Conservation (phyloP, 2,329 filamentous ascomycete species). For the Leptodontidium sp. region DNA sequence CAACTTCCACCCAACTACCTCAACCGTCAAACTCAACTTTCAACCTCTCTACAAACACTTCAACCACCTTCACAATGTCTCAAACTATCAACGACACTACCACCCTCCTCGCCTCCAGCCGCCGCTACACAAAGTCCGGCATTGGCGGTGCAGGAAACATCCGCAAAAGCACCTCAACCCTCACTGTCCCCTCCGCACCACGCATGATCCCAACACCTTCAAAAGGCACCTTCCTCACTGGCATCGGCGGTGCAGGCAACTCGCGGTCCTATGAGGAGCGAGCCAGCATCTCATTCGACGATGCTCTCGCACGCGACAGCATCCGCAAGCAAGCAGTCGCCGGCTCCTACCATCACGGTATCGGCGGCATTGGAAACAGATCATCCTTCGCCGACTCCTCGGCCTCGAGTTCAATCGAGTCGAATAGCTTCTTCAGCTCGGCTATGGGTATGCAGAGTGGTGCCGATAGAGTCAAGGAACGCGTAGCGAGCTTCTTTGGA, state of each 20-base stretch:
- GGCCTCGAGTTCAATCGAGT: constrained; percentile 15
- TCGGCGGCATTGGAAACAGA: constrained; percentile 42
- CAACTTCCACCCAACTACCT: background rate
- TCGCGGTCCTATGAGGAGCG: constrained; percentile 23
- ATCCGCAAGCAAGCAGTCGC: constrained; percentile 11
- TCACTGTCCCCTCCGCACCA: background rate
- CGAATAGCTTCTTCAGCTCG: constrained; percentile 11
- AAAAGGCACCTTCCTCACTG: constrained; percentile 25
- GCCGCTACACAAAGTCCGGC: constrained; percentile 27
- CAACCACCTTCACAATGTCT: constrained; percentile 21
- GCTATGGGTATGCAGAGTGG: constrained; percentile 16
- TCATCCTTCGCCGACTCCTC: constrained; percentile 7
- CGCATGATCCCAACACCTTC: constrained; percentile 4
- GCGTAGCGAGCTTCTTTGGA: background rate
- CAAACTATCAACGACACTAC: constrained; percentile 6
- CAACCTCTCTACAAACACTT: background rate
- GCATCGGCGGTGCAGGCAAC: constrained; percentile 33
- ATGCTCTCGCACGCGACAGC: background rate
- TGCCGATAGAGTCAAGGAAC: constrained; percentile 24
- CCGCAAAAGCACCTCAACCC: constrained; percentile 9
- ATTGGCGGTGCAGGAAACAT: constrained; percentile 35
- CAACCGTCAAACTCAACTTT: background rate
- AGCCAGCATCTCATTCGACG: constrained; percentile 18
- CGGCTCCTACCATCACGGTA: constrained; percentile 27
- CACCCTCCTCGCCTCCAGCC: constrained; percentile 18